These are phyloP conservation scores for Cnidoscolus chayamansa DNA, from an alignment of 441 rosid genomes.

Conservation along the genomic window DNA sequence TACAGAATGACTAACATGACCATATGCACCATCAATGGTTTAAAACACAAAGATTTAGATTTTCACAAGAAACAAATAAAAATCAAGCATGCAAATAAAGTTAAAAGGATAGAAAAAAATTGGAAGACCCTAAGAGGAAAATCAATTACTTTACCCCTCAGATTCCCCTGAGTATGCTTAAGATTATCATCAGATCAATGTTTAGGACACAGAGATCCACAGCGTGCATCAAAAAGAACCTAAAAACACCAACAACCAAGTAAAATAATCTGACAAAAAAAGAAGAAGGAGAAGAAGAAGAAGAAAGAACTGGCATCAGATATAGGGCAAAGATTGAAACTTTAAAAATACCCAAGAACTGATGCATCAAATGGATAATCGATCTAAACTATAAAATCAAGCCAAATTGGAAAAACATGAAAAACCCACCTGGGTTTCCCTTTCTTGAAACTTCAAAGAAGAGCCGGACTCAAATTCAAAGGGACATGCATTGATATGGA, in stretches of 20 bases:
- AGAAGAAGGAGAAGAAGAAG: neutral
- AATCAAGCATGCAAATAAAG: slow-evolving; percentile 13
- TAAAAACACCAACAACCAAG: neutral
- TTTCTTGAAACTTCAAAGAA: slow-evolving; percentile 14
- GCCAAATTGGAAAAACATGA: neutral
- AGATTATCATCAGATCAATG: slow-evolving; percentile 22
- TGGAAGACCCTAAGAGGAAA: slow-evolving; percentile 14
- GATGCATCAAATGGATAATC: slow-evolving; percentile 16
- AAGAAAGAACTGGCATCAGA: neutral
- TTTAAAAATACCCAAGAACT: slow-evolving; percentile 11
- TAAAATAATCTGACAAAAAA: slow-evolving; percentile 8
- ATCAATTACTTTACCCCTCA: slow-evolving; percentile 15
- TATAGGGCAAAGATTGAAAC: slow-evolving; percentile 18
- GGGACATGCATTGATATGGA: slow-evolving; percentile 14
- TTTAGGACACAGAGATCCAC: neutral
- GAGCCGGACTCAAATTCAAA: slow-evolving; percentile 21
- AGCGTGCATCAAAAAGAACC: slow-evolving; percentile 20
- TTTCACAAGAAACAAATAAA: slow-evolving; percentile 12
- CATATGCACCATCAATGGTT: slow-evolving; percentile 16
- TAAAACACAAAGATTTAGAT: neutral
- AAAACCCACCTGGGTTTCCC: slow-evolving; percentile 40
- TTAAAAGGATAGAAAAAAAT: neutral
- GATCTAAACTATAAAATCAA: neutral
- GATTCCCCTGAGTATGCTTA: slow-evolving; percentile 21
- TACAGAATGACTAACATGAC: neutral